Base-by-base conservation (phyloP, 192 early-diverging fungal species). In the Chytriomyces hyalinus region DNA sequence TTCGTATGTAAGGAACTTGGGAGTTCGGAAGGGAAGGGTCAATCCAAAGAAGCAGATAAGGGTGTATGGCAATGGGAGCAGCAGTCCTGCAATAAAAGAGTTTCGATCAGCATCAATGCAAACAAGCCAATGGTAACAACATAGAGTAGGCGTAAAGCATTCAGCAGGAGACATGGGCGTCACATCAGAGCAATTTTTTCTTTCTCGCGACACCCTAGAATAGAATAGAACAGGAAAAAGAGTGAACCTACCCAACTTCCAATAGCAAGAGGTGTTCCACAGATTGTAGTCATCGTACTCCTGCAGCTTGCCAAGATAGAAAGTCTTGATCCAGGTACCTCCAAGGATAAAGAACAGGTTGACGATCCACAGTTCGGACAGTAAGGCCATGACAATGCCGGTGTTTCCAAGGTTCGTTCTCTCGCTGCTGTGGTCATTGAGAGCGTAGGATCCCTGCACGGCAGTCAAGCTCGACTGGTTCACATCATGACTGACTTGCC, bases 11-110 rank as follows among this genome's bases (percentile, higher is more conserved):
- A 88, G 65, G 65, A 86, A 88, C 79, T 88, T 88, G 28, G 86
- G 83, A 5, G 86, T 86, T 57, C 86, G 81, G 81, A 88, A 89
- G n/a, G 88, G 88, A 4, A 89, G 76, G 7, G 75, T 76, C 44
- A 89, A 74, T 47, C 88, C 88, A 61, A 83, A 85, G 80, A 89
- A 88, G 80, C 88, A 89, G 61, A 89, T 82, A 43, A 89, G 66
- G 6, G 86, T 85, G 82, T 89, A 89, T n/a, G 88, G 88, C 6
- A 89, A 59, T 17, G 88, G 88, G 6, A 89, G 79, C 17, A 89
- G 72, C 78, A 82, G 83, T 15, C 79, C 87, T 88, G 47, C 36
- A 36, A 36, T 36, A 4, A 36, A 36, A 36, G 36, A 36, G 2
- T 36, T 36, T 36, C 36, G 36, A 36, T 36, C 36, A 36, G 36